Base-by-base conservation (phyloP, 164 flowering plant species). In the Warburgia ugandensis region DNA sequence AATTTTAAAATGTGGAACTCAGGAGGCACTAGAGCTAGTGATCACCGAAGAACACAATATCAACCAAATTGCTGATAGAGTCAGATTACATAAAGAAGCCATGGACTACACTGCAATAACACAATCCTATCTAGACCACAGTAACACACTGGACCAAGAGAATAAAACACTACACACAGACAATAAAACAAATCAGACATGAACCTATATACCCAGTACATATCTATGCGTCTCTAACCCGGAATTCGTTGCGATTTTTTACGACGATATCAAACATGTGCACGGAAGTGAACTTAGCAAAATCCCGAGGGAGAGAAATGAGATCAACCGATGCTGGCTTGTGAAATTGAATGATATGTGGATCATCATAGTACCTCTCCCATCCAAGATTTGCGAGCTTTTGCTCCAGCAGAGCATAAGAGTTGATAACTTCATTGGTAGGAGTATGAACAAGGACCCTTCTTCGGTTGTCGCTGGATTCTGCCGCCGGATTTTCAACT, bases 181-280 rank as follows among this genome's bases (percentile, higher is more conserved):
- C n/a, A n/a, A n/a, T n/a, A n/a, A n/a, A n/a, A n/a, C n/a, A n/a
- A n/a, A n/a, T n/a, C n/a, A n/a, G n/a, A n/a, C n/a, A n/a, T n/a
- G n/a, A n/a, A n/a, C n/a, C n/a, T n/a, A n/a, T n/a, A n/a, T n/a
- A n/a, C n/a, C n/a, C n/a, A n/a, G n/a, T n/a, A n/a, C n/a, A n/a
- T 39, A 7, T 20, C 52, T 68, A 68, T 60, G 67, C 50, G 52
- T 86, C 95, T 29, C 81, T 69, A 11, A 87, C 96, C 68, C 81
- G 80, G 40, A 87, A 87, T 6, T 70, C 11, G 52, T 77, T 78
- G 21, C 78, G 78, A 56, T 71, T 82, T 50, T 87, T 84, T 36
- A 87, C 94, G 20, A 86, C 95, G 45, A 86, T 83, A 32, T 86
- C 95, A 39, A 64, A 83, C 95, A 86, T 86, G 61, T 86, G 87